A percentile compares a stretch with the other conserved stretches of the same genome.
Evolutionary conservation across 2,329 filamentous ascomycete species (phyloP).

Genomic region (Penicillium sp.): DNA sequence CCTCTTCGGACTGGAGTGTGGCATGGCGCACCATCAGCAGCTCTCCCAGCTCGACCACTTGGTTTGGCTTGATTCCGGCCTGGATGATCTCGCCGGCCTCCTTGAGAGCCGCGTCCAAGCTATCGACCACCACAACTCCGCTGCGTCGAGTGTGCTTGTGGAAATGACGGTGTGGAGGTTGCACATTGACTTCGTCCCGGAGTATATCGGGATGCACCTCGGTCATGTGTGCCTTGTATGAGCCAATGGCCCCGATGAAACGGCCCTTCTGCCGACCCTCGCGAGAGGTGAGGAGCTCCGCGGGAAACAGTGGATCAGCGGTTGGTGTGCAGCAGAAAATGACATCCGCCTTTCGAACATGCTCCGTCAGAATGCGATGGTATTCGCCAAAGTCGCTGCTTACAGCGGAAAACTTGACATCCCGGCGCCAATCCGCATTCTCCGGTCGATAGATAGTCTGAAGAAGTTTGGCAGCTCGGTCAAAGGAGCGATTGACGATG

Average conservation of each 20-base stretch:
- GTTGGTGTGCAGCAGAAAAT: conserved; percentile 89
- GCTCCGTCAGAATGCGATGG: conserved; percentile 64
- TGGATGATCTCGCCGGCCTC: conserved; percentile 86
- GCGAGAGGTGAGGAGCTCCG: conserved; percentile 64
- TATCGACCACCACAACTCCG: conserved; percentile 62
- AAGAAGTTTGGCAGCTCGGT: conserved; percentile 48
- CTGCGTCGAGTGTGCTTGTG: conserved; percentile 55
- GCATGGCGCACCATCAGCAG: conserved; percentile 64
- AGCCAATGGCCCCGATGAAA: conserved; percentile 46
- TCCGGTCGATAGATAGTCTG: conserved; percentile 54
- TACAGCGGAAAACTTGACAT: conserved; percentile 65
- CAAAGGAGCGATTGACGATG: conserved; percentile 69
- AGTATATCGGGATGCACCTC: conserved; percentile 79
- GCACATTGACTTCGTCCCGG: conserved; percentile 56
- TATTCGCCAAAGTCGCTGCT: conserved; percentile 71
- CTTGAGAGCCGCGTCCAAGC: conserved; percentile 71
- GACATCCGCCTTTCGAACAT: conserved; percentile 68
- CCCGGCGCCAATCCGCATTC: conserved; percentile 59
- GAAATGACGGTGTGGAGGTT: conserved; percentile 46
- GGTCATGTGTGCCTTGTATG: conserved; percentile 68
- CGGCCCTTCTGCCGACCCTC: conserved; percentile 47
- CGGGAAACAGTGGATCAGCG: conserved; percentile 70
- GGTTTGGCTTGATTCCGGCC: conserved; percentile 66
- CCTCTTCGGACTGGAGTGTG: conserved; percentile 36
- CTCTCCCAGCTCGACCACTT: conserved; percentile 85